Base-by-base conservation (phyloP, 2,329 filamentous ascomycete genomes). In the Huntiella omanensis region DNA sequence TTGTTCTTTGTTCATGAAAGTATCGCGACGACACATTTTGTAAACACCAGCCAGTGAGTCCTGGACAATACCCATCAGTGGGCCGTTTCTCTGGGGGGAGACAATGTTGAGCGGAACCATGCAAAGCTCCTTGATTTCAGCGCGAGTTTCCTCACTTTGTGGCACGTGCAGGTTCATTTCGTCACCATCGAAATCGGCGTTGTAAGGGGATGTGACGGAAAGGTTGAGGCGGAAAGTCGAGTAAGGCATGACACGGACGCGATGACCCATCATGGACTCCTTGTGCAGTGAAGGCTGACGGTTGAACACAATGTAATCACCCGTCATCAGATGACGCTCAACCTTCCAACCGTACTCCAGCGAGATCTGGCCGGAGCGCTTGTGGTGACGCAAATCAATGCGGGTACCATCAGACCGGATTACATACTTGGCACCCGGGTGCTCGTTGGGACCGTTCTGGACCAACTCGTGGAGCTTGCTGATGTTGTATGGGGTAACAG, bases 131-230 rank as follows among this genome's bases (percentile, higher is more conserved):
- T 78, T 84, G 55, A 98, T 77, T 62, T 99, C 91, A 40, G 92
- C 86, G 50, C 91, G 82, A 33, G 92, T 92, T 63, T 99, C 92
- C 59, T 98, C 87, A 34, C 83, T 91, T 59, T 99, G 91, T 3
- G 91, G 92, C 45, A 98, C 92, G 73, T 99, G 91, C 66, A 99
- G 76, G 60, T 99, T 99, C 91, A 99, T 99, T 64, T 99, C 91
- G 61, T 98, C 91, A 65, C 91, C 91, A 59, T 98, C 91, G 65
- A 98, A 98, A 83, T 98, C 91, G 56, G 91, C 91, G 66, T 99
- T 99, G 70, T 99, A 99, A 0, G 91, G 91, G 22, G 87, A 93
- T 1, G 92, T 98, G 58, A 98, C 91, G 0, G 91, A 98, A 54
- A 98, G 64, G 58, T 99, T 99, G 40, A 99, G 73, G 52, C 91